Percentiles rank a stretch among this genome's conserved stretches.
Conservation (phyloP, 2,329 filamentous ascomycete genomes). For the Colletotrichum somersetense region DNA sequence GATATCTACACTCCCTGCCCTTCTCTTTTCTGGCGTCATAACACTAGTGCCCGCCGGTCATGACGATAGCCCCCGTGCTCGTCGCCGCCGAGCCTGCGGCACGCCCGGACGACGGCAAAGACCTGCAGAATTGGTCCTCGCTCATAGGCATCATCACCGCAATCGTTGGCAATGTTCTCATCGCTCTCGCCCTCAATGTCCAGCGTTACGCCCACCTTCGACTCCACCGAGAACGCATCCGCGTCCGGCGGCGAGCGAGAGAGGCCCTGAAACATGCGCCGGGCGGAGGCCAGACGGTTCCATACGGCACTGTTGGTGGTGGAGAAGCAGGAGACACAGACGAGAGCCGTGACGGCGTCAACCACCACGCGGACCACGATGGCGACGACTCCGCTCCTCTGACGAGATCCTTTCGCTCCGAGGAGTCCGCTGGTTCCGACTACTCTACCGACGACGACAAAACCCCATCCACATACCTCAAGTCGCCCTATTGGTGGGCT, state of each 20-base stretch:
- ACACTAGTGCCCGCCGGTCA: conserved; percentile 16
- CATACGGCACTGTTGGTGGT: conserved; percentile 52
- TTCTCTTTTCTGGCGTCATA: conserved; percentile 6
- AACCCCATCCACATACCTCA: conserved; percentile 79
- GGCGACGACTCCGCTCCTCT: conserved; percentile 65
- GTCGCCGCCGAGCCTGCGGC: conserved; percentile 37
- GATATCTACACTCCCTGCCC: not conserved
- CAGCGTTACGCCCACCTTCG: conserved; percentile 95
- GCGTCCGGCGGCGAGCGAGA: conserved; percentile 67
- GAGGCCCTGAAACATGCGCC: conserved; percentile 64
- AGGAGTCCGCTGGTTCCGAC: conserved; percentile 55
- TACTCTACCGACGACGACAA: conserved; percentile 52
- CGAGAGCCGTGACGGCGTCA: conserved; percentile 33
- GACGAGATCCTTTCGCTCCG: conserved; percentile 62
- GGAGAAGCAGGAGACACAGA: conserved; percentile 26
- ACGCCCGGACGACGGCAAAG: conserved; percentile 55
- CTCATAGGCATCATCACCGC: conserved; percentile 95
- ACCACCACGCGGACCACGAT: conserved; percentile 48
- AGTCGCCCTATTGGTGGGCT: conserved; percentile 95
- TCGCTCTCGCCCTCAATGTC: conserved; percentile 95
- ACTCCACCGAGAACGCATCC: conserved; percentile 77
- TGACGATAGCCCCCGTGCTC: conserved; percentile 25
- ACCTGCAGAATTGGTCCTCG: conserved; percentile 83
- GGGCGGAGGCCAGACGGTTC: conserved; percentile 46
- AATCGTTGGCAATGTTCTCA: conserved; percentile 92